Evolutionary conservation across 805 yeast species (phyloP).

Genomic region (Maudiozyma turicensis): DNA sequence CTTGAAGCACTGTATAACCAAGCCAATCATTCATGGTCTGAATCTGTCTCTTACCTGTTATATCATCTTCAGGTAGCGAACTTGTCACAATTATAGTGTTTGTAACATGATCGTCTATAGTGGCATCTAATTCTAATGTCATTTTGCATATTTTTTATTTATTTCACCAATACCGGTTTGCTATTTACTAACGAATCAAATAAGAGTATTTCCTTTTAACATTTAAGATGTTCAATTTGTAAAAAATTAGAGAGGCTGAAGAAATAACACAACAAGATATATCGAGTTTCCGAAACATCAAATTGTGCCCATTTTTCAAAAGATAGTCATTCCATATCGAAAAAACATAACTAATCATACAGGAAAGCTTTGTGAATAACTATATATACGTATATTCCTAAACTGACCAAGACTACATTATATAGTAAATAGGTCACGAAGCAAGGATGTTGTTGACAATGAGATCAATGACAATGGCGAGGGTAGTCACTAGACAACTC

Average conservation of each 20-base stretch:
- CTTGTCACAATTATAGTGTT: constrained; percentile 22
- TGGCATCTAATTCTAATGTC: too few relatives aligned
- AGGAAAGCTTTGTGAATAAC: too few relatives aligned
- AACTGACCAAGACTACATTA: not conserved
- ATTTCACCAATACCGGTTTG: not conserved
- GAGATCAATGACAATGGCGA: too few relatives aligned
- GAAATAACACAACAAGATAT: too few relatives aligned
- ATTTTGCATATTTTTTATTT: too few relatives aligned
- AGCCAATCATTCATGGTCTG: constrained; percentile 15
- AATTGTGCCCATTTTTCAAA: too few relatives aligned
- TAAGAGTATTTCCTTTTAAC: too few relatives aligned
- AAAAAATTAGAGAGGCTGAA: not conserved
- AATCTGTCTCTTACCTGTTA: constrained; percentile 5
- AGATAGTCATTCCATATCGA: too few relatives aligned
- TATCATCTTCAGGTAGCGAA: not conserved
- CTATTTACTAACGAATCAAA: not conserved
- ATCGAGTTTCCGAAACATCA: too few relatives aligned
- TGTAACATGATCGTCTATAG: constrained; percentile 7
- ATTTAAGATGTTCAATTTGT: not conserved
- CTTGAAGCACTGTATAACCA: constrained; percentile 8
- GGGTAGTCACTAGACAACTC: too few relatives aligned
- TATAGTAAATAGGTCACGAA: too few relatives aligned
- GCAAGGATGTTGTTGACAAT: too few relatives aligned
- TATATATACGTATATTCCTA: not conserved
- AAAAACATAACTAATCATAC: not conserved